Evolutionary conservation across 306 rosid genomes (phyloP), one percentile per base, ranked within the genome.

Genomic region (Begonia fuchsioides): DNA sequence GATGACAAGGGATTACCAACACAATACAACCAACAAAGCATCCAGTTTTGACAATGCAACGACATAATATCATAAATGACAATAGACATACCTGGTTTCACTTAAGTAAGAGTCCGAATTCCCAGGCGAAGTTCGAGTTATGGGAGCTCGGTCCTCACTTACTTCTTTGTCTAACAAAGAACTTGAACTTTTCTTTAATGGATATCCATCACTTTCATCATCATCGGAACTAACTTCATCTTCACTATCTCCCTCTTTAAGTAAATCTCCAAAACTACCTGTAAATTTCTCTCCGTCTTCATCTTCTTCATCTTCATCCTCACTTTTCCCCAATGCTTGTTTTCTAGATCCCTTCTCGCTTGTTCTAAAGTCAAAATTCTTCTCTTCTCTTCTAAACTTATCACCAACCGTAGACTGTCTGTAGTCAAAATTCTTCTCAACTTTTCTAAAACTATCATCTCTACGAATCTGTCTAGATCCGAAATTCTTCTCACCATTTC

Each of bases 71-170:
- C 17, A 45, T 13, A 17, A 43, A 49, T 3, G 15, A 1, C 45
- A 15, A 15, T 41, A 1, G 5, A 39, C 70, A 47, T 52, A 90
- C 98, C 85, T 76, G 12, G 92, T 57, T 9, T 85, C 85, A 58
- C 95, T 90, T 53, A 90, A 73, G 60, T 85, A 85, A 47, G 85
- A 81, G 14, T 57, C 87, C 43, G 87, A 62, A 60, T 72, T 59
- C 14, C 61, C 62, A 9, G 82, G 4, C 17, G 77, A 73, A 53
- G 58, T 58, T 40, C 45, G 70, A 2, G 76, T 57, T 15, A 26
- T 26, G 32, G 32, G 32, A 26, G 47, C 1, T 44, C 18, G 64
- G 54, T 41, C 72, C 32, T 6, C 47, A 15, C 56, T 64, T 45
- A 38, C 54, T 20, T 61, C 76, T 13, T 63, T 66, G 9, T 55